Percentiles rank a stretch among this genome's conserved stretches.
Evolutionary conservation across 2,329 filamentous ascomycete genomes (phyloP).

Genomic region (Epichloe glyceriae): DNA sequence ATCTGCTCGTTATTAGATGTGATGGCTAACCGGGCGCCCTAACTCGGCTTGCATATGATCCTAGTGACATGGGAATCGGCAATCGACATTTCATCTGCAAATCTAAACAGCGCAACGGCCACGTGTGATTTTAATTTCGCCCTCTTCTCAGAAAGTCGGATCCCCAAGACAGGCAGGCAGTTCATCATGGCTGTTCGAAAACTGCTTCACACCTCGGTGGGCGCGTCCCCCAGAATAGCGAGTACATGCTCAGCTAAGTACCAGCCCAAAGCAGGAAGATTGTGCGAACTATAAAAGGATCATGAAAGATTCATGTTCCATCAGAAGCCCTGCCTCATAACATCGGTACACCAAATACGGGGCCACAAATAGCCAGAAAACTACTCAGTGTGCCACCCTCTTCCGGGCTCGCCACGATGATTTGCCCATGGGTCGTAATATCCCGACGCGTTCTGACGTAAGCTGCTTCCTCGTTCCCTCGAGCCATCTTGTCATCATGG

Average conservation of each 20-base stretch:
- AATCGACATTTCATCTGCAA: neutral
- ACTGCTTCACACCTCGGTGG: neutral
- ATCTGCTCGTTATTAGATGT: neutral
- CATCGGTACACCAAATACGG: neutral
- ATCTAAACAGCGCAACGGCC: neutral
- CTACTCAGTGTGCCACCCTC: neutral
- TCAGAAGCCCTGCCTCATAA: neutral
- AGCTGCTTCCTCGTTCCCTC: neutral
- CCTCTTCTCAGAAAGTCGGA: no score
- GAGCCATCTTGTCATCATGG: neutral
- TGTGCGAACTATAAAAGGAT: neutral
- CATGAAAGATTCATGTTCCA: neutral
- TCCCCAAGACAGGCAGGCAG: neutral
- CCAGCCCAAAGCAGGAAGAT: neutral
- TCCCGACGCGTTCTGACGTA: neutral
- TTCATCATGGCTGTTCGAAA: neutral
- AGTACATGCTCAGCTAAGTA: neutral
- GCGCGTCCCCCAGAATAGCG: neutral
- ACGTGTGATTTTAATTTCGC: neutral
- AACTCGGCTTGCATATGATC: neutral
- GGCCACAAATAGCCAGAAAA: neutral
- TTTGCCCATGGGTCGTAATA: neutral
- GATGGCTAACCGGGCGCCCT: neutral
- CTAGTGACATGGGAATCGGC: neutral
- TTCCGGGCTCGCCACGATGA: neutral